Conservation (phyloP, 129 eudicot genomes). For the Chrysanthemum seticuspe region DNA sequence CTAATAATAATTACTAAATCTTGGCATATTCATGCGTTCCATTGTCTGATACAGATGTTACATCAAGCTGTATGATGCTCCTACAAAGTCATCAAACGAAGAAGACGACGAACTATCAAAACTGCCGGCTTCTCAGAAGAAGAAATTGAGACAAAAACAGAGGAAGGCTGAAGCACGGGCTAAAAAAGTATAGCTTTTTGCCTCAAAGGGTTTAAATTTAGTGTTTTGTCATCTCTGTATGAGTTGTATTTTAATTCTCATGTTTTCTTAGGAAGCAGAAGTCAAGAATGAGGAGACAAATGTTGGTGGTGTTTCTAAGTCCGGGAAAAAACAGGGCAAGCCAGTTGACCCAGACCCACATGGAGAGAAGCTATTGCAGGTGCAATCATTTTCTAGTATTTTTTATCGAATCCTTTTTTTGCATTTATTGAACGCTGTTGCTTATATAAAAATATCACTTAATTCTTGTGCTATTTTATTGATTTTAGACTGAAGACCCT, state of each 20-base stretch:
- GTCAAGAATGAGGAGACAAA: slow-evolving; percentile 74
- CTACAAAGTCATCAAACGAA: slow-evolving; percentile 74
- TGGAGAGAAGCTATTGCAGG: slow-evolving; percentile 92
- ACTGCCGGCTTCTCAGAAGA: slow-evolving; percentile 85
- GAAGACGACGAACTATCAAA: slow-evolving; percentile 86
- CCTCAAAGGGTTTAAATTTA: not conserved
- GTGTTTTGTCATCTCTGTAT: slow-evolving; percentile 8
- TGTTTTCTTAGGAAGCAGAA: slow-evolving; percentile 78
- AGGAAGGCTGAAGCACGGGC: slow-evolving; percentile 95
- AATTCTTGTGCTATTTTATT: not conserved
- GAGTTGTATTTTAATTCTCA: slow-evolving; percentile 3
- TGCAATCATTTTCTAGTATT: slow-evolving; percentile 8
- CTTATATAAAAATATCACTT: not conserved
- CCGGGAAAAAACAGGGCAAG: slow-evolving; percentile 70
- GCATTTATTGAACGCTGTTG: not conserved
- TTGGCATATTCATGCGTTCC: not conserved
- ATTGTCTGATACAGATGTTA: slow-evolving; percentile 70
- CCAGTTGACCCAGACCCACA: slow-evolving; percentile 90
- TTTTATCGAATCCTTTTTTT: not conserved
- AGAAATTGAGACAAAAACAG: slow-evolving; percentile 93
- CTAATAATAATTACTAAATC: not conserved
- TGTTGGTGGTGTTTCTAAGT: slow-evolving; percentile 55
- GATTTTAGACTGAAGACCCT: slow-evolving; percentile 81
- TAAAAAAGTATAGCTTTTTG: slow-evolving; percentile 63
- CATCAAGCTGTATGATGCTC: slow-evolving; percentile 81